phyloP scores from a whole-genome alignment of 495 filamentous ascomycete species.

The Penicillium daleae region DNA sequence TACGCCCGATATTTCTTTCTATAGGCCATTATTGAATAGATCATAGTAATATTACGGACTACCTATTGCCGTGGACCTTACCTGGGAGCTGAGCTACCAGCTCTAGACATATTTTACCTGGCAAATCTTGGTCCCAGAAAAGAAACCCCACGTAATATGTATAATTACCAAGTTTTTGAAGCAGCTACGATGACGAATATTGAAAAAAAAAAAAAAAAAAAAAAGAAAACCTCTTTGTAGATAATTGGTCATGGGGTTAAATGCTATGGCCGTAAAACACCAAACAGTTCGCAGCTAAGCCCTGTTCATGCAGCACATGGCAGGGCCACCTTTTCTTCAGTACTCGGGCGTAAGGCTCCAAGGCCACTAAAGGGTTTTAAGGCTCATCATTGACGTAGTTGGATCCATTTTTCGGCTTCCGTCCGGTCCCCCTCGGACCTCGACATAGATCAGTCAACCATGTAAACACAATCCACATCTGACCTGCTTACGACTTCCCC shows the following conservation, averaged over 20 bases:
- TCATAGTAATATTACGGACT: too few relatives aligned
- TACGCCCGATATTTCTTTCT: too few relatives aligned
- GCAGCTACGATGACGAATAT: not conserved
- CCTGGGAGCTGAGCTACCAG: not conserved
- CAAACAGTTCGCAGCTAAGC: not conserved
- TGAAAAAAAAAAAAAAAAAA: too few relatives aligned
- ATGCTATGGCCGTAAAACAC: not conserved
- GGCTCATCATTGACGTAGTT: constrained; percentile 29
- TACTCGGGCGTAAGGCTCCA: not conserved
- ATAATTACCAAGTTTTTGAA: not conserved
- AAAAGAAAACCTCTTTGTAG: not conserved
- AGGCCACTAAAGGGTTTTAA: not conserved
- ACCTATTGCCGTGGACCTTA: not conserved
- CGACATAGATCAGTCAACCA: constrained; percentile 12
- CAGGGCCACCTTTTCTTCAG: not conserved
- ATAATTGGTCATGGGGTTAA: not conserved
- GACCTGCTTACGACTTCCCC: not conserved
- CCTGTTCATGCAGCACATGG: constrained; percentile 1
- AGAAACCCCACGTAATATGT: not conserved
- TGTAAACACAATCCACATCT: constrained; percentile 16
- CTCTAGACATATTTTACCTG: constrained; percentile 10
- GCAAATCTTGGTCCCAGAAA: not conserved
- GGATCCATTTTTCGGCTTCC: constrained; percentile 14
- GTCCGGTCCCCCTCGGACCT: not conserved
- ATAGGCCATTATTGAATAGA: too few relatives aligned